phyloP scores from a whole-genome alignment of 73 alveolate genomes.

The Breviolum minutum region DNA sequence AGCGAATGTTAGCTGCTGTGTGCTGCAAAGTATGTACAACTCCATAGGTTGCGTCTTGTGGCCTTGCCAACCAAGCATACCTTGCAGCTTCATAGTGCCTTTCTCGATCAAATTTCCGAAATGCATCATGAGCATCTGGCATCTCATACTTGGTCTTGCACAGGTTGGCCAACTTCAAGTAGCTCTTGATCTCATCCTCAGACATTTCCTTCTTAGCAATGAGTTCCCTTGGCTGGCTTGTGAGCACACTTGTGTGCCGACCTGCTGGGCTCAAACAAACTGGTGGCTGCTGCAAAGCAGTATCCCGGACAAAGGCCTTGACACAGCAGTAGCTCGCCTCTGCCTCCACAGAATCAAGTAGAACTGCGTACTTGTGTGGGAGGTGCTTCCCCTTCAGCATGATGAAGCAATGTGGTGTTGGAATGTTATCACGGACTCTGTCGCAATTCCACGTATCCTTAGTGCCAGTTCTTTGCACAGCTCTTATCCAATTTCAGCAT shows the following conservation, averaged over 20 bases:
- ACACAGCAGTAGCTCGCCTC: neutral
- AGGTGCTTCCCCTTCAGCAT: neutral
- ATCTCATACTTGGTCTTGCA: neutral
- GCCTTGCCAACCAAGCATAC: too few species aligned
- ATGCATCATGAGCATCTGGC: neutral
- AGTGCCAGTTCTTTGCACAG: neutral
- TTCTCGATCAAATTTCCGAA: neutral
- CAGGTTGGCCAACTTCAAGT: neutral
- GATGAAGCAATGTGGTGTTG: conserved; percentile 3
- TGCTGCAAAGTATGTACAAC: neutral
- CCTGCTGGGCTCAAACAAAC: neutral
- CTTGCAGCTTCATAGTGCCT: neutral
- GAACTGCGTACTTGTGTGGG: neutral
- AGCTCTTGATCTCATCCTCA: neutral
- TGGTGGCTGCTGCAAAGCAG: neutral
- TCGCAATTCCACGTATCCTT: neutral
- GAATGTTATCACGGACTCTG: neutral
- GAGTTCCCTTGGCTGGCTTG: neutral
- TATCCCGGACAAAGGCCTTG: neutral
- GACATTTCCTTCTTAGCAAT: neutral
- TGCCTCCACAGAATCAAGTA: neutral
- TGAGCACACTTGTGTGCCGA: neutral
- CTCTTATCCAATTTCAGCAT: neutral
- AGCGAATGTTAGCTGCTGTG: neutral
- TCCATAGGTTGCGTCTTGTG: too few species aligned